Evolutionary conservation across 202 grass and related monocot species (phyloP).

Genomic region (Digitaria exilis): DNA sequence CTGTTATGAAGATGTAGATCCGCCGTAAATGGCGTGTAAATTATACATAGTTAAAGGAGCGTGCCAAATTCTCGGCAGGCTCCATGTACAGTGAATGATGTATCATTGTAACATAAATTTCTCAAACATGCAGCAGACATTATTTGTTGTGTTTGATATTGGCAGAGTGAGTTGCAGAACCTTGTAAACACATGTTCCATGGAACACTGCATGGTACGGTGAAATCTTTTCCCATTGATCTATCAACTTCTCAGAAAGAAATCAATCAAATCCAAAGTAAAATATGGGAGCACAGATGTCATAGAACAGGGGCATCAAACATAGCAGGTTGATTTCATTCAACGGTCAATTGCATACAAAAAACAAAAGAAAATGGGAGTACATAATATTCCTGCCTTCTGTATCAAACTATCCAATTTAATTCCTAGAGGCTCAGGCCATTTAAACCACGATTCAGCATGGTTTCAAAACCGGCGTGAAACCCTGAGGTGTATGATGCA

Average conservation of each 20-base stretch:
- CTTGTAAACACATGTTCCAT: neutral
- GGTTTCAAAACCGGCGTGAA: slow-evolving; percentile 56
- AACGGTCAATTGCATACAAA: slow-evolving; percentile 13
- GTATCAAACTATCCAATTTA: slow-evolving; percentile 39
- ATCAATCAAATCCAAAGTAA: neutral
- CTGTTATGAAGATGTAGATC: neutral
- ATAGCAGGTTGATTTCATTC: slow-evolving; percentile 2
- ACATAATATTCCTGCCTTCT: neutral
- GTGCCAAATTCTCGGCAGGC: neutral
- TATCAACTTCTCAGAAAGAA: neutral
- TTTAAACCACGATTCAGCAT: slow-evolving; percentile 43
- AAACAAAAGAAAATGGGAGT: neutral
- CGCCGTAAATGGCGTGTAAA: neutral
- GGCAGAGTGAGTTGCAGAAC: neutral
- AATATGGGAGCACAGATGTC: neutral
- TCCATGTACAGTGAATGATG: neutral
- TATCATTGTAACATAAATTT: slow-evolving; percentile 21
- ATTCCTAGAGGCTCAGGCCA: slow-evolving; percentile 19
- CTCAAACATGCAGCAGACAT: neutral
- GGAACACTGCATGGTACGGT: neutral
- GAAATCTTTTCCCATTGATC: neutral
- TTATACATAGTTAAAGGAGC: neutral
- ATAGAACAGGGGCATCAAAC: neutral
- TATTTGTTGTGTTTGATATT: neutral
- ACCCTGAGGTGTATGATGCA: slow-evolving; percentile 61